A percentile compares a stretch with the other conserved stretches of the same genome.
These are phyloP conservation scores for Coniosporium tulheliwenetii DNA, from an alignment of 2,329 filamentous ascomycete species.

Conservation along the genomic window DNA sequence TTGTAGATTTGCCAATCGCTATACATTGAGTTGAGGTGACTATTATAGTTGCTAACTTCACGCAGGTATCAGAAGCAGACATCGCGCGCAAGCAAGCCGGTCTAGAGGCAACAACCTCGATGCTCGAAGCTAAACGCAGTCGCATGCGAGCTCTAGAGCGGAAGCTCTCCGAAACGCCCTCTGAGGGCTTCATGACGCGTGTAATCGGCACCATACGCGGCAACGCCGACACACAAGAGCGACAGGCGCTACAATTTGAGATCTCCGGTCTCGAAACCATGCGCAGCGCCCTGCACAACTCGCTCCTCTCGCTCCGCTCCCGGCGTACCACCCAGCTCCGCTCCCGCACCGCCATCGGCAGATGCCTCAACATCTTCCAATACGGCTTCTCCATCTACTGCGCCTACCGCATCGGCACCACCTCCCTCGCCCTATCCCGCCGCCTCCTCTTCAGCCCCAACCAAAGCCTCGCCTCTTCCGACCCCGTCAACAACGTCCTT, in stretches of 20 bases:
- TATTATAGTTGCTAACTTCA: slow-evolving; percentile 6
- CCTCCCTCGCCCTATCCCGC: slow-evolving; percentile 49
- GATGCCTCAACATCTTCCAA: slow-evolving; percentile 44
- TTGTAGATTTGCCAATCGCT: too few relatives aligned
- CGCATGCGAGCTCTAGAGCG: slow-evolving; percentile 55
- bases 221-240: slow-evolving; percentile 37
- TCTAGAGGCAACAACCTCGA: slow-evolving; percentile 61
- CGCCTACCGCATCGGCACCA: slow-evolving; percentile 66
- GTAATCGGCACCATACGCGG: slow-evolving; percentile 57
- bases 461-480: slow-evolving; percentile 27
- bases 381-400: slow-evolving; percentile 69
- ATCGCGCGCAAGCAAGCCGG: slow-evolving; percentile 65
- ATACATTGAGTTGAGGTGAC: too few relatives aligned
- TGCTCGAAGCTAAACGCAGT: slow-evolving; percentile 61
- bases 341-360: slow-evolving; percentile 51
- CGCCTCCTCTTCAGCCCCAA: slow-evolving; percentile 28
- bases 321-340: slow-evolving; percentile 49
- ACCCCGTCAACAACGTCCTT: slow-evolving; percentile 72
- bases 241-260: slow-evolving; percentile 49
- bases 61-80: slow-evolving; percentile 50
- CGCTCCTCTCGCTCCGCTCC: slow-evolving; percentile 46
- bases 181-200: slow-evolving; percentile 51
- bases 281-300: slow-evolving; percentile 53
- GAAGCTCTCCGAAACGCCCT: slow-evolving; percentile 36
- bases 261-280: slow-evolving; percentile 69